Evolutionary conservation across 495 filamentous ascomycete species (phyloP), one percentile per base, ranked within the genome.

Genomic region (Aspergillus bridgeri): DNA sequence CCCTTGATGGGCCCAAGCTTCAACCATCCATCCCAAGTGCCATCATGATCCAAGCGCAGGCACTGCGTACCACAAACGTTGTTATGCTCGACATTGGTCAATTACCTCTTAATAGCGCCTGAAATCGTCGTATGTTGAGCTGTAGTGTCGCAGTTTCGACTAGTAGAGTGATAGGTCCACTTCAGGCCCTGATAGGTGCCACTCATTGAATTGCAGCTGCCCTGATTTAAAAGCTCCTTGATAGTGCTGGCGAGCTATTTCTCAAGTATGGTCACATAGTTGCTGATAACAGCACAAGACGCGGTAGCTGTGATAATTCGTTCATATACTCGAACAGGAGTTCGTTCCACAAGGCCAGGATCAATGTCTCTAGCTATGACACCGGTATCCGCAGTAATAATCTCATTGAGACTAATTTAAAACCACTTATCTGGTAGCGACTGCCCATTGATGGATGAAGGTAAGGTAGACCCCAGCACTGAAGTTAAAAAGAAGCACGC

Each of bases 131-230:
- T 33, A 1, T 57, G 54, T 22, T 57, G 54, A 20, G 54, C 54
- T 19, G 47, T 57, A n/a, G 54, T 57, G 43, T 57, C 46, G 22
- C 46, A 57, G 38, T 51, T 50, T 5, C 54, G 51, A 13, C 51
- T 29, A 3, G 15, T 53, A 20, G 27, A 8, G 42, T 53, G 18
- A 23, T 51, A 51, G 15, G 52, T 6, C 52, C 38, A 54, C 21
- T 19, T 54, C 19, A 54, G 29, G 52, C 2, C 18, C 29, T 48
- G 18, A 48, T 21, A 48, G 9, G 46, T 19, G 46, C 46, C 46
- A 22, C n/a, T 21, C 46, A 48, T 48, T 48, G 15, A 18, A 21
- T 21, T 18, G 19, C 46, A 48, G 22, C 20, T 48, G 17, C 19
- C 19, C 18, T 48, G n/a, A 22, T 22, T 11, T 2, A 18, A 48